These are phyloP conservation scores for Didymella sp. DNA, from an alignment of 2,329 filamentous ascomycete genomes.

Conservation along the genomic window DNA sequence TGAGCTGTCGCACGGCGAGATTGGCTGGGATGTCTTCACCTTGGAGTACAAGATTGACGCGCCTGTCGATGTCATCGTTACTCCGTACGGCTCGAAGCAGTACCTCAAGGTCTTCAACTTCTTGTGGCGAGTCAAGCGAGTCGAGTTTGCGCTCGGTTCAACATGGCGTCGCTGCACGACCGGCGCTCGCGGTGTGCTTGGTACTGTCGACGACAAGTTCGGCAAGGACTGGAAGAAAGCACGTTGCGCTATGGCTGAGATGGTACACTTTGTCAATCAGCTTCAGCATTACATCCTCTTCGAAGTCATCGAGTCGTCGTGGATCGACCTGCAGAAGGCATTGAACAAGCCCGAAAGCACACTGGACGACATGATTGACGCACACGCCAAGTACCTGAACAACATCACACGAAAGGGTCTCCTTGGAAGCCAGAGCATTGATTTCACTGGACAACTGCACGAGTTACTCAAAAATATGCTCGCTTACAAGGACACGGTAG, in stretches of 20 bases:
- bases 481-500: conserved; percentile 88
- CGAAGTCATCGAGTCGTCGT: conserved; percentile 96
- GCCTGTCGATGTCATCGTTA: conserved; percentile 95
- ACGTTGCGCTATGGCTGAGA: conserved; percentile 87
- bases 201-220: conserved; percentile 74
- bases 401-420: conserved; percentile 96
- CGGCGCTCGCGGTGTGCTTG: conserved; percentile 87
- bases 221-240: conserved; percentile 87
- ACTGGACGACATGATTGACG: conserved; percentile 91
- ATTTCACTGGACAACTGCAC: conserved; percentile 89
- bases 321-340: conserved; percentile 85
- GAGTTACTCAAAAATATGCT: conserved; percentile 95
- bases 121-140: conserved; percentile 95
- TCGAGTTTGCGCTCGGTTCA: conserved; percentile 89
- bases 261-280: conserved; percentile 98
- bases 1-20: conserved; percentile 93
- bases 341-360: conserved; percentile 87
- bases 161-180: conserved; percentile 98
- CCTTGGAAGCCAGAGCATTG: conserved; percentile 72
- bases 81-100: conserved; percentile 91
- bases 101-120: conserved; percentile 99
- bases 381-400: conserved; percentile 88
- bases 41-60: conserved; percentile 98
- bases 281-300: conserved; percentile 99
- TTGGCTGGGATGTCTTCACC: conserved; percentile 99